A percentile compares a stretch with the other conserved stretches of the same genome.
Evolutionary conservation across 805 yeast genomes (phyloP).

Genomic region (Wickerhamiella australiensis): DNA sequence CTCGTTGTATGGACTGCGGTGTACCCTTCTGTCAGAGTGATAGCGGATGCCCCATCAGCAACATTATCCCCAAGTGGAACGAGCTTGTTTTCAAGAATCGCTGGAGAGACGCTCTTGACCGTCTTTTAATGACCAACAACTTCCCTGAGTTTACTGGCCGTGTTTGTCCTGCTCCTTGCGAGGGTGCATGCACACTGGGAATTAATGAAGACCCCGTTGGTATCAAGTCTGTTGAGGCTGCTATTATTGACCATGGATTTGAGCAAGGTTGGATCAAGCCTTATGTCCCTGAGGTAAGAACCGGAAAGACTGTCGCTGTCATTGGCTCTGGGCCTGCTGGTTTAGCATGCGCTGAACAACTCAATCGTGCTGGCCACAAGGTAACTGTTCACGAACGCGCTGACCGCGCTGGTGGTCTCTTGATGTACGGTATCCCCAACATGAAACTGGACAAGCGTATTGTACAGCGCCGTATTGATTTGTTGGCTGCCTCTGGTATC

Average conservation of each 20-base stretch:
- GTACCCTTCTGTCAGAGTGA: constrained; percentile 98
- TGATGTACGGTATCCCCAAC: constrained; percentile 99
- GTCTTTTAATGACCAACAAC: constrained; percentile 89
- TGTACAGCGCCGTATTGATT: constrained; percentile 85
- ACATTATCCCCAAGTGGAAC: constrained; percentile 96
- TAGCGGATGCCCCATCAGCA: constrained; percentile 95
- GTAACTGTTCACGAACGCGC: constrained; percentile 90
- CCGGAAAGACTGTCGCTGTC: constrained; percentile 74
- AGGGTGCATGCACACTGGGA: constrained; percentile 91
- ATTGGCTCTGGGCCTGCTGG: constrained; percentile 98
- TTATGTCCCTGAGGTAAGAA: constrained; percentile 60
- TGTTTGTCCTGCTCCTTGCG: constrained; percentile 98
- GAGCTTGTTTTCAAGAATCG: constrained; percentile 89
- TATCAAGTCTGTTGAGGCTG: constrained; percentile 88
- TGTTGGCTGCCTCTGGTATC: constrained; percentile 83
- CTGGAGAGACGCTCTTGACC: constrained; percentile 87
- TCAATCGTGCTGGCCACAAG: constrained; percentile 87
- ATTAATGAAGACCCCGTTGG: constrained; percentile 93
- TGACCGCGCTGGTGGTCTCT: constrained; percentile 90
- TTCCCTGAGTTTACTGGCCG: constrained; percentile 98
- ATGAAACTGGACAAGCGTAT: constrained; percentile 92
- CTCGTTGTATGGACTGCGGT: constrained; percentile 99
- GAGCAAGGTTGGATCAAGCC: constrained; percentile 96
- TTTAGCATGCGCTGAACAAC: constrained; percentile 91
- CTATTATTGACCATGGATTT: constrained; percentile 91